These are phyloP conservation scores for Colletotrichum sp. DNA, from an alignment of 2,329 filamentous ascomycete species.

Conservation along the genomic window DNA sequence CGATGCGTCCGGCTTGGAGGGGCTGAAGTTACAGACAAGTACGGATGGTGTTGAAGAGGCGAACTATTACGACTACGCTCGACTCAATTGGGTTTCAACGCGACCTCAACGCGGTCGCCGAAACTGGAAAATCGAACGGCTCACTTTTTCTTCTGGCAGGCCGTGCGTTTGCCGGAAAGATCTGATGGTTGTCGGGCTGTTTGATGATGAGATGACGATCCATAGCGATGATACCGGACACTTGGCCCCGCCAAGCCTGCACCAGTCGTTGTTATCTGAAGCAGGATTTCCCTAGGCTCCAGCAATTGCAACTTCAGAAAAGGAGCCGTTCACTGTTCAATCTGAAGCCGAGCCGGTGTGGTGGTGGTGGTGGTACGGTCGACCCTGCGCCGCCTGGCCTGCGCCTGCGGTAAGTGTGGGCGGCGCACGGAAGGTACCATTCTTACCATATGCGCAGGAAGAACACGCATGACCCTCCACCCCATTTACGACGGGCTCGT, in stretches of 20 bases:
- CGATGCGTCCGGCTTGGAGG: not conserved
- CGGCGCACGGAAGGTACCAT: not conserved
- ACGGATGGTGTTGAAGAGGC: not conserved
- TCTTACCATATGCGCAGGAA: not conserved
- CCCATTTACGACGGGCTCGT: not conserved
- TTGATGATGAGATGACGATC: not conserved
- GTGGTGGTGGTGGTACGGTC: not conserved
- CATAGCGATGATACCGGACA: conserved; percentile 1
- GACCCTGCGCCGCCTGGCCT: not conserved
- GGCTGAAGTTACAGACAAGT: not conserved
- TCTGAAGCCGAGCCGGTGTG: conserved; percentile 11
- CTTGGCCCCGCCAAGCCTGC: not conserved
- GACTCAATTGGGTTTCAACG: not conserved
- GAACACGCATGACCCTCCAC: not conserved
- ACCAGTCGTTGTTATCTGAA: not conserved
- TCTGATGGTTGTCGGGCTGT: not conserved
- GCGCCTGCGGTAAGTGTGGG: not conserved
- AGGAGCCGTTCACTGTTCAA: not conserved
- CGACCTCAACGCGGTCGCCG: not conserved
- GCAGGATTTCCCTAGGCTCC: not conserved
- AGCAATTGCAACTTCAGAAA: not conserved
- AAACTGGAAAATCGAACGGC: not conserved
- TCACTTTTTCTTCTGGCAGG: not conserved
- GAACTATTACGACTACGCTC: not conserved
- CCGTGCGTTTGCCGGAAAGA: not conserved